Evolutionary conservation across 2,329 filamentous ascomycete genomes (phyloP).

Genomic region (Penicillium sp.): DNA sequence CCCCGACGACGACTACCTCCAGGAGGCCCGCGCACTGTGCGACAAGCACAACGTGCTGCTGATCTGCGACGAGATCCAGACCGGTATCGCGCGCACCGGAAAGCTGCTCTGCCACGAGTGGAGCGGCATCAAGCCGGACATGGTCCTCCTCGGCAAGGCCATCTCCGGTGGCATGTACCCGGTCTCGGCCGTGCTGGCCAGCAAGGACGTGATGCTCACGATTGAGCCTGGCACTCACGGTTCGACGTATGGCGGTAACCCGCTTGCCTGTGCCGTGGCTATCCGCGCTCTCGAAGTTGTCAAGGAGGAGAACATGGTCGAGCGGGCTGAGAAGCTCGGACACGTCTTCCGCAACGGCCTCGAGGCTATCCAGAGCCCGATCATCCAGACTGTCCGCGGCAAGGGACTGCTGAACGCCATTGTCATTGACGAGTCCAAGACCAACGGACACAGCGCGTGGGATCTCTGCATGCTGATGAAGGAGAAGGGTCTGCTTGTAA

Average conservation of each 20-base stretch:
- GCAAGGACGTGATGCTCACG: constrained; percentile 91
- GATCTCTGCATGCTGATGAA: constrained; percentile 96
- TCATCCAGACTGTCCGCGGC: constrained; percentile 83
- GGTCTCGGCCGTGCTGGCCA: constrained; percentile 89
- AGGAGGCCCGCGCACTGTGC: constrained; percentile 80
- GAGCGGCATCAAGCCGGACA: constrained; percentile 92
- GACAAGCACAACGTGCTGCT: constrained; percentile 93
- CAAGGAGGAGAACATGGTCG: constrained; percentile 86
- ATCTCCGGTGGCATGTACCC: constrained; percentile 99
- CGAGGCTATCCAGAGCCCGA: constrained; percentile 73
- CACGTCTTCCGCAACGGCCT: constrained; percentile 82
- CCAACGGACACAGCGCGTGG: constrained; percentile 88
- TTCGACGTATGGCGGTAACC: constrained; percentile 98
- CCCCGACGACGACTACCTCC: constrained; percentile 85
- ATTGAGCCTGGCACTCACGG: constrained; percentile 96
- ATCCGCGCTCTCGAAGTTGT: constrained; percentile 94
- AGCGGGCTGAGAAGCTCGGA: constrained; percentile 80
- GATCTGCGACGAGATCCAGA: constrained; percentile 99
- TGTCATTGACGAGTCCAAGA: constrained; percentile 88
- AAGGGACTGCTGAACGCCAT: constrained; percentile 96
- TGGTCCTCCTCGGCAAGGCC: constrained; percentile 94
- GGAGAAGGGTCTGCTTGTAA: constrained; percentile 88
- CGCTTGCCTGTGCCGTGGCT: constrained; percentile 90
- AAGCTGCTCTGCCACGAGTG: constrained; percentile 94
- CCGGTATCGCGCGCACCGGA: constrained; percentile 92